Conservation (phyloP, 106 monocot genomes). For the Hemerocallis citrina region DNA sequence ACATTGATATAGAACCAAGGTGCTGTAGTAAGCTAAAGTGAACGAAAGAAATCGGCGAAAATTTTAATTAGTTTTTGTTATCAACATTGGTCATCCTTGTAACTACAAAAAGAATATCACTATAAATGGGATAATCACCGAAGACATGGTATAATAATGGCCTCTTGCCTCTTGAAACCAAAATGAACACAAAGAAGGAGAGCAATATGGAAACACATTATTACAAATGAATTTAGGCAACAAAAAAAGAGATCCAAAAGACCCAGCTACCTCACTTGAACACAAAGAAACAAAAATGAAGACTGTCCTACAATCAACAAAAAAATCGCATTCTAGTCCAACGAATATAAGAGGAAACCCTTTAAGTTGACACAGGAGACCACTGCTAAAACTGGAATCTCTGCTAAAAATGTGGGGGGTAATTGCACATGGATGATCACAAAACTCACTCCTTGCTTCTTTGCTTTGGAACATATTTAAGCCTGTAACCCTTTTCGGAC, state of each 20-base stretch:
- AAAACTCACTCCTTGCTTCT: background rate
- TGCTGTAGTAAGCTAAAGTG: background rate
- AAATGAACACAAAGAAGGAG: background rate
- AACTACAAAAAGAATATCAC: background rate
- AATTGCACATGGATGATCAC: constrained; percentile 5
- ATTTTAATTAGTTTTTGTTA: too few species aligned
- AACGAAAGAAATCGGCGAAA: background rate
- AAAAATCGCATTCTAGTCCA: background rate
- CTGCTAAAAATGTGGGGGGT: constrained; percentile 17
- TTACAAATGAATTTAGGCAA: background rate
- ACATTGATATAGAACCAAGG: background rate
- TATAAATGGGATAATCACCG: background rate
- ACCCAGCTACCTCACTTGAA: constrained; percentile 2
- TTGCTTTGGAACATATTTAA: constrained; percentile 54
- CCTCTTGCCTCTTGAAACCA: background rate
- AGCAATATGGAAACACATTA: background rate
- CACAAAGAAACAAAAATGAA: background rate
- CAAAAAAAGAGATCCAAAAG: background rate
- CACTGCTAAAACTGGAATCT: constrained; percentile 44
- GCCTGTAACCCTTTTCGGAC: constrained; percentile 24
- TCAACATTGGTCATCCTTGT: background rate
- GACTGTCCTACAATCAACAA: background rate
- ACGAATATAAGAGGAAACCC: constrained; percentile 6
- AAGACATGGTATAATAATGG: background rate
- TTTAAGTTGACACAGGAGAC: constrained; percentile 36